Conservation (phyloP, 345 rosid species). For the Salix arbutifolia region DNA sequence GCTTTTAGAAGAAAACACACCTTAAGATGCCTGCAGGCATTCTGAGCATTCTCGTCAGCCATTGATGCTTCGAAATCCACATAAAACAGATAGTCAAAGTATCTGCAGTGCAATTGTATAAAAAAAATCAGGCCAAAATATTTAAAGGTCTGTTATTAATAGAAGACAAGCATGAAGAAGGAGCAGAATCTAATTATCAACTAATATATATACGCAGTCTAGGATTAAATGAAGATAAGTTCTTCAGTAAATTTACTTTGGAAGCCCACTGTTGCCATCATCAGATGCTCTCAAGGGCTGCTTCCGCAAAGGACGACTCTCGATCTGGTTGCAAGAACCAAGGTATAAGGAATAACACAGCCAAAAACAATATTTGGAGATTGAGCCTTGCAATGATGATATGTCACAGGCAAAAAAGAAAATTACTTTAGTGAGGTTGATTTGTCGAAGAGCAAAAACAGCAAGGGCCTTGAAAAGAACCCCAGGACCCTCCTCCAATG, state of each 20-base stretch:
- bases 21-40: slow-evolving; percentile 81
- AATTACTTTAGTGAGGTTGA: slow-evolving; percentile 80
- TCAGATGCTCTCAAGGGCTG: slow-evolving; percentile 61
- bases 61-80: slow-evolving; percentile 97
- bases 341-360: not conserved
- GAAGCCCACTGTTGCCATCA: slow-evolving; percentile 40
- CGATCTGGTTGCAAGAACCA: slow-evolving; percentile 52
- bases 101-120: slow-evolving; percentile 35
- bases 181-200: not conserved
- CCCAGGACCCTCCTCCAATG: slow-evolving; percentile 97
- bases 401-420: not conserved
- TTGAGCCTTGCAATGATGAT: not conserved
- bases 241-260: slow-evolving; percentile 38
- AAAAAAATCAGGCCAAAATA: not conserved
- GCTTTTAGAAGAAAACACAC: slow-evolving; percentile 26
- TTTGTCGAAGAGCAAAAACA: slow-evolving; percentile 83
- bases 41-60: slow-evolving; percentile 90
- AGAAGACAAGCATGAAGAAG: not conserved
- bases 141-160: not conserved
- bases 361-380: slow-evolving; percentile 3
- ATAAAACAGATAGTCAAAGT: slow-evolving; percentile 86
- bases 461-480: slow-evolving; percentile 98
- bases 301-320: slow-evolving; percentile 87
- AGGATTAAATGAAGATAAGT: slow-evolving; percentile 6
- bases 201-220: not conserved